Evolutionary conservation across 2,329 filamentous ascomycete genomes (phyloP), one percentile per base, ranked within the genome.

Genomic region (Pyrenophora tritici-repentis): DNA sequence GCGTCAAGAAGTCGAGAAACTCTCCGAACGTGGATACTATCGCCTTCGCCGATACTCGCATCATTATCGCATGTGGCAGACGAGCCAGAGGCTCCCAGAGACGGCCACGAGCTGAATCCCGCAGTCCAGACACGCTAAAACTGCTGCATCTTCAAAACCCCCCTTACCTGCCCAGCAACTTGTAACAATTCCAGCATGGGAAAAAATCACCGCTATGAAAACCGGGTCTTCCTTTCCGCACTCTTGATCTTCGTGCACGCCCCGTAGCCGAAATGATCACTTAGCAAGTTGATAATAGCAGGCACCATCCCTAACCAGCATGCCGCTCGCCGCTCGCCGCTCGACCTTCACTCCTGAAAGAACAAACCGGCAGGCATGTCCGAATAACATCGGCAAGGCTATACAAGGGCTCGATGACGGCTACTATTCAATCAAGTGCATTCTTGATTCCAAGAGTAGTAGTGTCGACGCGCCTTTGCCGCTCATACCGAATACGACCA

Each of bases 171-270:
- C 22, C 42, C 40, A 48, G 46, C 24, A 40, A 35, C 17, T 22
- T 29, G 20, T 18, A 20, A 5, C 18, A 20, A 20, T 20, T 20
- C 18, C 18, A 20, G 41, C 16, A 41, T 37, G 34, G 26, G 26
- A 12, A 29, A 29, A 29, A 29, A 29, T 10, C 26, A 29, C 26
- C 10, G 26, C 26, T 29, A 29, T 38, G 36, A 42, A 34, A 39
- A 49, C 29, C 34, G 33, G 38, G 35, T 34, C 39, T 22, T 34
- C 44, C 24, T 24, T 52, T 13, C 43, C 48, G 41, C 35, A 20
- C 50, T 53, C 56, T 53, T 49, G 58, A 66, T 65, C 61, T 55
- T 48, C 62, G 56, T 46, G 52, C 48, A 50, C 55, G 56, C 59
- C 50, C 54, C 53, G 53, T 52, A 59, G 39, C 59, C 58, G 56